Evolutionary conservation across 2,329 filamentous ascomycete genomes (phyloP).

Genomic region (Zymoseptoria pseudotritici): DNA sequence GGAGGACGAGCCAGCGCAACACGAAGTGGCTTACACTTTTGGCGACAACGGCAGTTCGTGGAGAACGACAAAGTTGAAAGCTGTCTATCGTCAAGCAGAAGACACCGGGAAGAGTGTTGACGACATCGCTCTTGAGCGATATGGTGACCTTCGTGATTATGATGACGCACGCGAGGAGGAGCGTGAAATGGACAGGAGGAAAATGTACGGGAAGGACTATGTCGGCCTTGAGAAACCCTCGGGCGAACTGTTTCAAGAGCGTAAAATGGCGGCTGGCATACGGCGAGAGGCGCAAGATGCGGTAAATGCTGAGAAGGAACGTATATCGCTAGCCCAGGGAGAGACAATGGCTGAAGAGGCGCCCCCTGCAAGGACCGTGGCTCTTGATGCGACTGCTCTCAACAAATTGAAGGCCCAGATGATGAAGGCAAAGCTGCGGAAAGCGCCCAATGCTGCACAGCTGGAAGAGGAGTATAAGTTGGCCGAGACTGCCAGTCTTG

Average conservation of each 20-base stretch:
- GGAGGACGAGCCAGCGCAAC: conserved; percentile 46
- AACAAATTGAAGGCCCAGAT: conserved; percentile 89
- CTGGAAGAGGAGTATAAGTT: conserved; percentile 79
- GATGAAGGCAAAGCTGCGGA: conserved; percentile 88
- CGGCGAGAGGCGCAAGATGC: conserved; percentile 30
- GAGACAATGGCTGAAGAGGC: conserved; percentile 51
- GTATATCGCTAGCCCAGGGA: conserved; percentile 43
- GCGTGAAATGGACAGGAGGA: conserved; percentile 76
- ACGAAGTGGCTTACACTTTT: conserved; percentile 72
- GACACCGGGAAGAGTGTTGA: conserved; percentile 67
- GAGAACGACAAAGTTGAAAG: conserved; percentile 92
- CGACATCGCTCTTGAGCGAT: conserved; percentile 74
- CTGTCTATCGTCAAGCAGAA: conserved; percentile 72
- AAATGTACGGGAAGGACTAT: conserved; percentile 77
- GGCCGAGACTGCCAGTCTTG: conserved; percentile 56
- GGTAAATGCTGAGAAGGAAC: conserved; percentile 22
- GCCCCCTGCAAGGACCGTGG: conserved; percentile 42
- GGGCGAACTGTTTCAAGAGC: conserved; percentile 75
- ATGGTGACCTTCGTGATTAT: conserved; percentile 73
- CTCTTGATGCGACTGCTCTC: conserved; percentile 67
- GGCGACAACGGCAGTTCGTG: conserved; percentile 86
- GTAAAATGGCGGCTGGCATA: conserved; percentile 54
- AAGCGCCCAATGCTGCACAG: conserved; percentile 63
- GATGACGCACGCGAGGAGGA: conserved; percentile 91
- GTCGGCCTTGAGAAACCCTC: conserved; percentile 78